Conservation (phyloP, 2,329 filamentous ascomycete genomes). For the Xylaria sp. region DNA sequence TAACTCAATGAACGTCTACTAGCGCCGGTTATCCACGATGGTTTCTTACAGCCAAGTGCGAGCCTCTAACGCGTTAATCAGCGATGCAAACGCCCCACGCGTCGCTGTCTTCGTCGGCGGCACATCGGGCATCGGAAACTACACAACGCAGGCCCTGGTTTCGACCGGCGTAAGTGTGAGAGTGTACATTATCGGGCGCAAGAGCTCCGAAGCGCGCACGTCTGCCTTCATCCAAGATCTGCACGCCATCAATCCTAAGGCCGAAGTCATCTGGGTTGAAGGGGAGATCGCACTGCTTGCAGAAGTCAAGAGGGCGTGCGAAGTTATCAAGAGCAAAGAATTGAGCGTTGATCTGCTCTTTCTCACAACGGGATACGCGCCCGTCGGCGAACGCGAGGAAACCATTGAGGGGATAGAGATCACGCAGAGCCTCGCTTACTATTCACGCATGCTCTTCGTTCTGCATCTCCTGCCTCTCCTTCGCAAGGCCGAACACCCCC, state of each 20-base stretch:
- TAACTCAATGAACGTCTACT: background rate
- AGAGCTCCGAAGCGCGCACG: conserved; percentile 49
- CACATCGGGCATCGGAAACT: conserved; percentile 59
- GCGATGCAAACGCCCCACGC: conserved; percentile 51
- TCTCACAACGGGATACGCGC: conserved; percentile 57
- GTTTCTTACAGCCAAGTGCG: conserved; percentile 52
- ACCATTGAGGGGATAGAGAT: conserved; percentile 58
- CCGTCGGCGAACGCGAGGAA: conserved; percentile 53
- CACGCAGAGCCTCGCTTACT: conserved; percentile 55
- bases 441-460: conserved; percentile 57
- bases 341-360: conserved; percentile 57
- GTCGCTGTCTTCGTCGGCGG: conserved; percentile 59
- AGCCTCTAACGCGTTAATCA: conserved; percentile 55
- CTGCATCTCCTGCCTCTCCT: conserved; percentile 56
- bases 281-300: conserved; percentile 58
- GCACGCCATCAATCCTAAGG: conserved; percentile 52
- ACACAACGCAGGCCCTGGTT: conserved; percentile 54
- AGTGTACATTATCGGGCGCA: conserved; percentile 58
- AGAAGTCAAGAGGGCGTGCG: conserved; percentile 55
- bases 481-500: conserved; percentile 41
- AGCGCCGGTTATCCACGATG: conserved; percentile 42
- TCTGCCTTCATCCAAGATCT: conserved; percentile 53
- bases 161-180: conserved; percentile 50
- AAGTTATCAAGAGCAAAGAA: conserved; percentile 54
- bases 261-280: conserved; percentile 56